Base-by-base conservation (phyloP, 192 early-diverging fungal genomes). In the Ambispora gerdemannii region DNA sequence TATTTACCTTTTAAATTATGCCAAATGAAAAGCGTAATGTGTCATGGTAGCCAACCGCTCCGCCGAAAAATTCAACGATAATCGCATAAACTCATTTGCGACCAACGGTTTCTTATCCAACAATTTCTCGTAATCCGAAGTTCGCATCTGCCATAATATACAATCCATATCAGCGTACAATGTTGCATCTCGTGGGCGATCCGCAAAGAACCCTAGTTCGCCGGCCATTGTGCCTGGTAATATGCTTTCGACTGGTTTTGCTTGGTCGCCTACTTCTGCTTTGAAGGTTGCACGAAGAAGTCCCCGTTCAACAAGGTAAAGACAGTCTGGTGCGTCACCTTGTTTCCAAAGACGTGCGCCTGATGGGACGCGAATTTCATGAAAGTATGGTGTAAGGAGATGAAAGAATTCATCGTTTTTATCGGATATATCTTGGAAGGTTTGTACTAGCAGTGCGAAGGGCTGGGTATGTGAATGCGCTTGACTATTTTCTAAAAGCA, bases 181-280 rank as follows among this genome's bases (percentile, higher is more conserved):
- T 0, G 86, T 83, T n/a, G 83, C 82, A 22, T 80, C 78, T 27
- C 89, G 82, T 31, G 75, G 50, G 47, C 72, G 73, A 7, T 78
- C 77, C 2, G 87, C 83, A 53, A 94, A 92, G 52, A 98, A 76
- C 20, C 92, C 86, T 31, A 96, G 80, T 77, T 95, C 94, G 10
- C 96, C 96, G 20, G 92, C 87, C 67, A 94, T 88, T 8, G 92
- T 93, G n/a, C 95, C 95, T 0, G 95, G 92, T 33, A 98, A 76
- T 35, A 96, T 89, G 20, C 91, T 93, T 80, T 96, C 92, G 2
- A 91, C 85, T 17, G 67, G 72, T 25, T 74, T 15, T 33, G 77
- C 69, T 52, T 77, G 77, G 51, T 75, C 74, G 53, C 75, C 68
- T 64, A 77, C 75, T 19, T 66, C 28, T 75, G 80, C 66, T 20